Evolutionary conservation across 495 filamentous ascomycete species (phyloP).

Genomic region (Penicillium goetzii): DNA sequence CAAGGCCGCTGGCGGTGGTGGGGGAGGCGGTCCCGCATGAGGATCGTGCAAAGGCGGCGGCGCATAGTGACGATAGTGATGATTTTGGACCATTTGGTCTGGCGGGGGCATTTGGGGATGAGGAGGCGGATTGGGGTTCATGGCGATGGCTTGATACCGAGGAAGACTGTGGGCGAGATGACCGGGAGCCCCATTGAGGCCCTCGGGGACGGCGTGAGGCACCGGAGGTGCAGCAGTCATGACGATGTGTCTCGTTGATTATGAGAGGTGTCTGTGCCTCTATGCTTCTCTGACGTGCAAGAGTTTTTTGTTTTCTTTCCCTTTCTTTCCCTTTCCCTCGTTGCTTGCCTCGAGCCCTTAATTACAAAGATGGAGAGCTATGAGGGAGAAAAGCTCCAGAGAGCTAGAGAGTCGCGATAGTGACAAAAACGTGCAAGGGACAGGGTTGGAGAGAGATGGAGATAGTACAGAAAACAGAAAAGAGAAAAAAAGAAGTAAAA

Average conservation of each 20-base stretch:
- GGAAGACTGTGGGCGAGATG: conserved; percentile 44
- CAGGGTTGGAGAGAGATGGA: conserved; percentile 14
- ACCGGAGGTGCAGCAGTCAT: conserved; percentile 51
- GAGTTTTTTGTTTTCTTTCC: not conserved
- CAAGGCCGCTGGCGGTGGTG: conserved; percentile 33
- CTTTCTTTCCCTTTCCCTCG: not conserved
- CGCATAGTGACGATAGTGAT: conserved; percentile 46
- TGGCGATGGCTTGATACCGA: conserved; percentile 53
- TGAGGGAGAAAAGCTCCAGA: not conserved
- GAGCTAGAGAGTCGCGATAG: not conserved
- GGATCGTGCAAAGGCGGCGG: conserved; percentile 42
- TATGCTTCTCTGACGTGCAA: not conserved
- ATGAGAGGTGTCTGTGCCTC: not conserved
- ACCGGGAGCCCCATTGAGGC: conserved; percentile 38
- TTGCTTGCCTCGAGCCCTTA: conserved; percentile 6
- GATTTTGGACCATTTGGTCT: conserved; percentile 44
- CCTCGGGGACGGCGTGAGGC: conserved; percentile 41
- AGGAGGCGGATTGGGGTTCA: conserved; percentile 47
- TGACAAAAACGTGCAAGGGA: not conserved
- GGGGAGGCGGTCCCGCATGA: conserved; percentile 34
- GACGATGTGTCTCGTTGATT: conserved; percentile 12
- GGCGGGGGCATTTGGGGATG: conserved; percentile 40
- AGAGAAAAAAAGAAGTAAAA: conserved; percentile 16
- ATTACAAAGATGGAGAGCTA: conserved; percentile 8
- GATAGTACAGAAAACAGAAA: conserved; percentile 14